A percentile compares a stretch with the other conserved stretches of the same genome.
Evolutionary conservation across 2,329 filamentous ascomycete species (phyloP).

Genomic region (Fusarium praegraminearum): DNA sequence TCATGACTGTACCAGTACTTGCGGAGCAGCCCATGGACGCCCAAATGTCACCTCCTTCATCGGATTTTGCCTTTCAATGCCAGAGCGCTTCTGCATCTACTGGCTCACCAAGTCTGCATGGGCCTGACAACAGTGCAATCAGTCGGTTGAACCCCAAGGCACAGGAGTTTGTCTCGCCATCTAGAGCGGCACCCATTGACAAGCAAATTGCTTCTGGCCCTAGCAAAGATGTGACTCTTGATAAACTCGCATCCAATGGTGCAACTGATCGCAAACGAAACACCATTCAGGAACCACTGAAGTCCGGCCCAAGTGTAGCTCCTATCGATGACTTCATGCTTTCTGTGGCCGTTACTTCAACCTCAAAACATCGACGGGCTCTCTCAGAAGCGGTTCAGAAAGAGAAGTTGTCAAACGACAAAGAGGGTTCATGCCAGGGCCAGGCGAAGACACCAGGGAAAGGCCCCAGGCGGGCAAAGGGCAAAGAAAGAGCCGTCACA

Average conservation of each 20-base stretch:
- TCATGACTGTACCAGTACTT: slow-evolving; percentile 32
- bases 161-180: slow-evolving; percentile 43
- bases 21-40: slow-evolving; percentile 25
- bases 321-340: not conserved
- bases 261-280: not conserved
- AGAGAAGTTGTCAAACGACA: slow-evolving; percentile 1
- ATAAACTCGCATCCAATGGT: not conserved
- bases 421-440: slow-evolving; percentile 1
- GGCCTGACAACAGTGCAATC: slow-evolving; percentile 8
- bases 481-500: slow-evolving; percentile 26
- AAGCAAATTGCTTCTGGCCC: not conserved
- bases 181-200: slow-evolving; percentile 5
- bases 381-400: slow-evolving; percentile 9
- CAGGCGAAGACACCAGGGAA: slow-evolving; percentile 30
- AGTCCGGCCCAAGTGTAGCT: not conserved
- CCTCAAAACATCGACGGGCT: slow-evolving; percentile 7
- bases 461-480: slow-evolving; percentile 29
- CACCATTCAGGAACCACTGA: not conserved
- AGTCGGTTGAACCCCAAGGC: slow-evolving; percentile 39
- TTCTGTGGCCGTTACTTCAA: not conserved
- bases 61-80: slow-evolving; percentile 30
- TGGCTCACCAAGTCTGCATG: not conserved
- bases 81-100: not conserved
- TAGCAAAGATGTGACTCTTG: not conserved
- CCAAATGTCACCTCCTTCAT: slow-evolving; percentile 21